Evolutionary conservation across 2,329 filamentous ascomycete genomes (phyloP).

Genomic region (Coniochaeta pulveracea): DNA sequence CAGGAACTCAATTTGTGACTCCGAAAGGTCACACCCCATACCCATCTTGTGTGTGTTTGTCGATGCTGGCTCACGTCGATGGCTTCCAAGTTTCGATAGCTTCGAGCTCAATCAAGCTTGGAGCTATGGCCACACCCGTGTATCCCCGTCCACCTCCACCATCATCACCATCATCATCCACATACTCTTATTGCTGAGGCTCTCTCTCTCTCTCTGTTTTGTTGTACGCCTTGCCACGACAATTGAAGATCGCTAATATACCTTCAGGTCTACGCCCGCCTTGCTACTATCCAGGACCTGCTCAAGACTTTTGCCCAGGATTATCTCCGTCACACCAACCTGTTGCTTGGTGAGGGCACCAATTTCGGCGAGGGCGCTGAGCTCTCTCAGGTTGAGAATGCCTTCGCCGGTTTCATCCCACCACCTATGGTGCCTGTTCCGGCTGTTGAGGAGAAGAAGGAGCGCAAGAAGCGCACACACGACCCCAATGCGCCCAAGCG

Average conservation of each 20-base stretch:
- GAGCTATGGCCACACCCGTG: slow-evolving; percentile 4
- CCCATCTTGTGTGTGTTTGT: no score
- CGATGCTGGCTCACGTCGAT: no score
- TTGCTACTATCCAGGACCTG: slow-evolving; percentile 68
- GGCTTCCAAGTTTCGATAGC: background rate
- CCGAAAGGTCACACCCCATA: no score
- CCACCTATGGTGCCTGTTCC: slow-evolving; percentile 26
- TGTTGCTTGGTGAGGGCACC: slow-evolving; percentile 58
- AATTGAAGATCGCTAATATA: slow-evolving; percentile 20
- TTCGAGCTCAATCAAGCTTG: slow-evolving; percentile 3
- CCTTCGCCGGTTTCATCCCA: slow-evolving; percentile 33
- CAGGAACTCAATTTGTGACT: no score
- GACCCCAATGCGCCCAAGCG: slow-evolving; percentile 94
- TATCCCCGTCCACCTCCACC: slow-evolving; percentile 1
- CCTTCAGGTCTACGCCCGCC: slow-evolving; percentile 59
- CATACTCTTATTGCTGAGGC: no score
- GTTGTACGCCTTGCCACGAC: slow-evolving; percentile 6
- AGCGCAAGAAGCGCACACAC: slow-evolving; percentile 76
- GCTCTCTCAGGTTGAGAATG: slow-evolving; percentile 39
- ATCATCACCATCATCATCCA: slow-evolving; percentile 2
- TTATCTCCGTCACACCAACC: slow-evolving; percentile 81
- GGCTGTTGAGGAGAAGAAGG: slow-evolving; percentile 61
- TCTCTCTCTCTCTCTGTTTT: no score
- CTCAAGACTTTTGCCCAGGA: slow-evolving; percentile 72
- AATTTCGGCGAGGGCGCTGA: slow-evolving; percentile 33